Evolutionary conservation across 306 rosid species (phyloP).

Genomic region (Castanea sativa): DNA sequence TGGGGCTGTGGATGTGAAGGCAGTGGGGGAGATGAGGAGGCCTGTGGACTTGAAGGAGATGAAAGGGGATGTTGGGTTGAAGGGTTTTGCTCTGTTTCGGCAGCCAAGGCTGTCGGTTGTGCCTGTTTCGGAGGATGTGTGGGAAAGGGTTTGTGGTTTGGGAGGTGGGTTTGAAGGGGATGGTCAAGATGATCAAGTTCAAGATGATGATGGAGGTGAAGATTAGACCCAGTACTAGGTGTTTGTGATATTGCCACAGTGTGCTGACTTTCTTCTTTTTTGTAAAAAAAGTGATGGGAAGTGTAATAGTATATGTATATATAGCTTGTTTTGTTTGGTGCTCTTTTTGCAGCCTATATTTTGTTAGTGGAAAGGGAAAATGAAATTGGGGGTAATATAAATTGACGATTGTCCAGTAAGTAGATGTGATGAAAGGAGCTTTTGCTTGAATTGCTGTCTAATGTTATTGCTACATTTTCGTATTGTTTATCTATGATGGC

Average conservation of each 20-base stretch:
- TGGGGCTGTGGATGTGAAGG: slow-evolving; percentile 68
- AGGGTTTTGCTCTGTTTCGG: slow-evolving; percentile 53
- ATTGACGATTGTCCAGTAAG: neutral
- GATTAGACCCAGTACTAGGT: neutral
- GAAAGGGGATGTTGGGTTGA: slow-evolving; percentile 47
- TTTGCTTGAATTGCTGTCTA: neutral
- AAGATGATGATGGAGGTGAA: slow-evolving; percentile 1
- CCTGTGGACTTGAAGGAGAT: slow-evolving; percentile 72
- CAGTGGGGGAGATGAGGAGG: slow-evolving; percentile 75
- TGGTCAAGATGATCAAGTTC: slow-evolving; percentile 17
- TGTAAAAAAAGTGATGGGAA: neutral
- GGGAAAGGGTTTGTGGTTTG: slow-evolving; percentile 58
- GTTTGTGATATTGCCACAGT: slow-evolving; percentile 21
- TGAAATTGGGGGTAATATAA: neutral
- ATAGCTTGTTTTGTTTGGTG: neutral
- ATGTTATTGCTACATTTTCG: no score
- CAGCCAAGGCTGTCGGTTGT: slow-evolving; percentile 81
- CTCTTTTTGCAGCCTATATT: neutral
- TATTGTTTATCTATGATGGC: neutral
- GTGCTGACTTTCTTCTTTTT: neutral
- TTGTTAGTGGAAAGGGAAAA: neutral
- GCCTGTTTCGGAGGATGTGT: slow-evolving; percentile 47
- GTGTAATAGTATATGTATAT: neutral
- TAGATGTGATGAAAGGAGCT: neutral
- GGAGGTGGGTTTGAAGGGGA: slow-evolving; percentile 82